Conservation (phyloP, 2,329 filamentous ascomycete species). For the Zymoseptoria tritici region DNA sequence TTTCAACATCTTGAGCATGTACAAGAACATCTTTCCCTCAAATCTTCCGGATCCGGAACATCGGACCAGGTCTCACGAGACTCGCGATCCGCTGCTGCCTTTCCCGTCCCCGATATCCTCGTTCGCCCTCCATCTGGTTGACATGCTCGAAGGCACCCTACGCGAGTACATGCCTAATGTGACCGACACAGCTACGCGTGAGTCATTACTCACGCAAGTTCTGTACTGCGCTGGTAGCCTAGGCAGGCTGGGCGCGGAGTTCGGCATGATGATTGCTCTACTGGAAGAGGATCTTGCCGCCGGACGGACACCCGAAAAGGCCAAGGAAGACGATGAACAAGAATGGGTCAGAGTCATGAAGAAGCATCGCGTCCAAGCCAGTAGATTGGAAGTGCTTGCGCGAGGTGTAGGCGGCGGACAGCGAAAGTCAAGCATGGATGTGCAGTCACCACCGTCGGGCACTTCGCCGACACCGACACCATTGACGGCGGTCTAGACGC, state of each 20-base stretch:
- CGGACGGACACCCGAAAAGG: conserved; percentile 40
- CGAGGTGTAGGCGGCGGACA: conserved; percentile 23
- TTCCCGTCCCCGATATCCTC: conserved; percentile 72
- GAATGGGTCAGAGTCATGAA: conserved; percentile 88
- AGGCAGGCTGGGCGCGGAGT: conserved; percentile 83
- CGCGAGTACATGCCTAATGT: conserved; percentile 72
- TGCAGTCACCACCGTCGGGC: conserved; percentile 25
- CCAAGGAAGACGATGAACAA: conserved; percentile 54
- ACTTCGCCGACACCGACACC: conserved; percentile 7
- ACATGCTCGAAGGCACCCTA: conserved; percentile 71
- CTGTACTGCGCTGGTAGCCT: conserved; percentile 89
- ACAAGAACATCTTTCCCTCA: conserved; percentile 76
- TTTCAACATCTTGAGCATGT: conserved; percentile 92
- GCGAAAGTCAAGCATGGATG: conserved; percentile 51
- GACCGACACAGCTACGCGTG: conserved; percentile 67
- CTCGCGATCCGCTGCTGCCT: conserved; percentile 38
- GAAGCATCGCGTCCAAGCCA: conserved; percentile 77
- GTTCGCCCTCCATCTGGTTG: conserved; percentile 76
- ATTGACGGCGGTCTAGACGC: background rate
- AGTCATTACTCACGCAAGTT: conserved; percentile 86
- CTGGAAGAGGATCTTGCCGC: conserved; percentile 42
- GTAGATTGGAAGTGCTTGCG: conserved; percentile 36
- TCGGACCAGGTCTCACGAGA: background rate
- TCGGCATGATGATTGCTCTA: conserved; percentile 74
- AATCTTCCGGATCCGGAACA: conserved; percentile 35